A percentile compares a stretch with the other conserved stretches of the same genome.
phyloP scores from a whole-genome alignment of 2,329 filamentous ascomycete genomes.

The Colletotrichum australisinense region DNA sequence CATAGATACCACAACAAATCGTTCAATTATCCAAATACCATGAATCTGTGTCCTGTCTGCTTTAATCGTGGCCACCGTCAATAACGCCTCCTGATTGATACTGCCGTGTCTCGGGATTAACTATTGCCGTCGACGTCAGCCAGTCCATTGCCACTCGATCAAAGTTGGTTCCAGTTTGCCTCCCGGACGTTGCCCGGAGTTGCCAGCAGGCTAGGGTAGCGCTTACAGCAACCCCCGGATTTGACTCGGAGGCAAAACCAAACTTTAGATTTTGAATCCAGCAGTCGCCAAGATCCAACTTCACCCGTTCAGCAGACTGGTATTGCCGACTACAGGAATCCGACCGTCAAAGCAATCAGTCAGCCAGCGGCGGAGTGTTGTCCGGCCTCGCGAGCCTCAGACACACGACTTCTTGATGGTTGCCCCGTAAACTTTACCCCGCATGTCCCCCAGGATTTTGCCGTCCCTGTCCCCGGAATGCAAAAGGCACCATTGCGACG shows the following conservation, averaged over 20 bases:
- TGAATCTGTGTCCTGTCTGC: not conserved
- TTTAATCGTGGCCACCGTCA: not conserved
- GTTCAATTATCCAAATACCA: slow-evolving; percentile 5
- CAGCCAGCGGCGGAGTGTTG: not conserved
- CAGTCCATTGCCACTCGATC: not conserved
- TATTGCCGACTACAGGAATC: not conserved
- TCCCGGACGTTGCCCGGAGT: not conserved
- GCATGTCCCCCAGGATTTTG: slow-evolving; percentile 11
- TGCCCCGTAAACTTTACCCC: slow-evolving; percentile 13
- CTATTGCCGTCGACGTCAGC: not conserved
- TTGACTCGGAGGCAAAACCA: not conserved
- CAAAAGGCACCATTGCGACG: not conserved
- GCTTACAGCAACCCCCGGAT: not conserved
- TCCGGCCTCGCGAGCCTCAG: not conserved
- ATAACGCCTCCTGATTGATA: no score
- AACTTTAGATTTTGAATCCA: not conserved
- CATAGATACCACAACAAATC: slow-evolving; percentile 32
- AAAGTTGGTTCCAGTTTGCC: not conserved
- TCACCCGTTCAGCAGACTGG: not conserved
- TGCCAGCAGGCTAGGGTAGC: not conserved
- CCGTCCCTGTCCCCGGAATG: not conserved
- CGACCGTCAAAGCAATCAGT: not conserved
- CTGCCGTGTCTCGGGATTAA: not conserved
- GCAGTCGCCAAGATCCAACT: not conserved
- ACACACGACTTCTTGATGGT: not conserved